Evolutionary conservation across 2,329 filamentous ascomycete genomes (phyloP).

Genomic region (Colletotrichum melonis): DNA sequence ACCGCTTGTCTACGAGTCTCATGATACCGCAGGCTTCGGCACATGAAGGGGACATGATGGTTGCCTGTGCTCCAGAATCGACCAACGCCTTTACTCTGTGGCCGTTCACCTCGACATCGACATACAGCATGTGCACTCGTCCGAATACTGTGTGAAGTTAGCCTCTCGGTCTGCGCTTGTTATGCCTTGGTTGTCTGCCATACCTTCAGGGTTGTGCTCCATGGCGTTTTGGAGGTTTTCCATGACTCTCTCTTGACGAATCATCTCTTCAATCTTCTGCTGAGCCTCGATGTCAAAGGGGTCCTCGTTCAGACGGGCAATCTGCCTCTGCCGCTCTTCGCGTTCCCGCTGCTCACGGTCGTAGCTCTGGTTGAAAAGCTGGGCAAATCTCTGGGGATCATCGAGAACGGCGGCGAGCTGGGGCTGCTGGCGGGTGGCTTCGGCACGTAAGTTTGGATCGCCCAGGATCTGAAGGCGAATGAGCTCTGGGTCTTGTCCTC

Average conservation of each 20-base stretch:
- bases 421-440: conserved; percentile 79
- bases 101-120: conserved; percentile 94
- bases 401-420: conserved; percentile 82
- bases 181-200: conserved; percentile 39
- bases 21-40: conserved; percentile 95
- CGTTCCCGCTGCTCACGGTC: conserved; percentile 79
- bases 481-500: conserved; percentile 77
- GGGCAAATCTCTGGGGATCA: conserved; percentile 80
- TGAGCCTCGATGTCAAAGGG: conserved; percentile 95
- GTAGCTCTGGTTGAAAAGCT: conserved; percentile 75
- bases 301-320: conserved; percentile 88
- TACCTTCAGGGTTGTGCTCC: conserved; percentile 97
- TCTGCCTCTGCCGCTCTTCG: conserved; percentile 82
- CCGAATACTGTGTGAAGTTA: conserved; percentile 78
- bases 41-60: conserved; percentile 96
- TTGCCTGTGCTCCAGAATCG: conserved; percentile 96
- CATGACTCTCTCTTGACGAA: conserved; percentile 91
- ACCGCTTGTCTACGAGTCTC: conserved; percentile 92
- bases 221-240: conserved; percentile 97
- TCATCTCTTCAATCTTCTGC: conserved; percentile 94
- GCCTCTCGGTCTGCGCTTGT: background rate
- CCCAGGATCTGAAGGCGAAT: conserved; percentile 86
- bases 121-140: conserved; percentile 94
- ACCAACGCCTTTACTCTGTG: conserved; percentile 95
- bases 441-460: conserved; percentile 77